Percentiles rank a stretch among this genome's conserved stretches.
Conservation (phyloP, 176 grass and related monocot species). For the Oryza meridionalis region DNA sequence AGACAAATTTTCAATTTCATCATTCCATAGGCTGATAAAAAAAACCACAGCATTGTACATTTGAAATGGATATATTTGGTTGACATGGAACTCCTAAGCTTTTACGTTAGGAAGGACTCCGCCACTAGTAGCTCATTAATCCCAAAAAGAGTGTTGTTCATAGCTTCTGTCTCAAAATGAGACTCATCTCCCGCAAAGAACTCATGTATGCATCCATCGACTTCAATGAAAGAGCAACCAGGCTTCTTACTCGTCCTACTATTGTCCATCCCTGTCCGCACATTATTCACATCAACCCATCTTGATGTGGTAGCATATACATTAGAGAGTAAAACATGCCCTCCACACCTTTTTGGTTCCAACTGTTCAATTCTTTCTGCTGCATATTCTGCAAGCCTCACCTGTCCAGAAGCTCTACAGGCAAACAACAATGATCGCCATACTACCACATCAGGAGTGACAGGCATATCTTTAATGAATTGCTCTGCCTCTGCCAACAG, state of each 20-base stretch:
- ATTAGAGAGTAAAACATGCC: slow-evolving; percentile 88
- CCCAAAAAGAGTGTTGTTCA: slow-evolving; percentile 61
- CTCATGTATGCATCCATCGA: slow-evolving; percentile 72
- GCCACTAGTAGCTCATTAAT: slow-evolving; percentile 54
- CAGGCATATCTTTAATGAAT: slow-evolving; percentile 81
- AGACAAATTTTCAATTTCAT: slow-evolving; percentile 4
- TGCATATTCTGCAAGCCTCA: slow-evolving; percentile 69
- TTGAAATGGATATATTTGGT: slow-evolving; percentile 19
- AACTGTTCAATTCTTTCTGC: slow-evolving; percentile 69
- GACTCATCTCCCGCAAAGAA: slow-evolving; percentile 70
- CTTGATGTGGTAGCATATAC: slow-evolving; percentile 77
- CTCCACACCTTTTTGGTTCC: slow-evolving; percentile 57
- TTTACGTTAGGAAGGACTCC: slow-evolving; percentile 48
- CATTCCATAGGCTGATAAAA: slow-evolving; percentile 25
- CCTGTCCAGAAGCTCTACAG: slow-evolving; percentile 60
- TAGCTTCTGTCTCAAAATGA: slow-evolving; percentile 62
- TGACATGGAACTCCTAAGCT: slow-evolving; percentile 8
- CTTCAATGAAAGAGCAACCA: slow-evolving; percentile 90
- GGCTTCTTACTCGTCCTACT: slow-evolving; percentile 66
- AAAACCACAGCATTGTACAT: slow-evolving; percentile 23
- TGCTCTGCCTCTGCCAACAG: slow-evolving; percentile 59
- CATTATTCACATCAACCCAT: slow-evolving; percentile 72
- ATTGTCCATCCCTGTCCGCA: slow-evolving; percentile 54
- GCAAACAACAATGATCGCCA: slow-evolving; percentile 90
- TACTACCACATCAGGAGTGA: slow-evolving; percentile 68